phyloP scores from a whole-genome alignment of 805 yeast species.

The Yarrowia sp. region DNA sequence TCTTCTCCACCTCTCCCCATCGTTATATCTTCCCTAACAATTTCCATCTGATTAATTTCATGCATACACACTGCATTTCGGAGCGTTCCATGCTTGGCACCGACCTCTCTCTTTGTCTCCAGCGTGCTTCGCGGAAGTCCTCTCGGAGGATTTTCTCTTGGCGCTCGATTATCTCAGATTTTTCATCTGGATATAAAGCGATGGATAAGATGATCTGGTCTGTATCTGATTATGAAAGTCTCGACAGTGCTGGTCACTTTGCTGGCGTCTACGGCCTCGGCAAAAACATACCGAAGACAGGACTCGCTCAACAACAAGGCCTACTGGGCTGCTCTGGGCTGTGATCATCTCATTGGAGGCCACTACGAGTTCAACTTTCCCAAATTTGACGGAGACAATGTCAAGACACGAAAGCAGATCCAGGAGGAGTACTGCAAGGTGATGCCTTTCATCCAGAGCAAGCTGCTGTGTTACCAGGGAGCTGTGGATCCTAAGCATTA shows the following conservation, averaged over 20 bases:
- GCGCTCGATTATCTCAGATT: neutral
- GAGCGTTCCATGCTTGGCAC: slow-evolving; percentile 21
- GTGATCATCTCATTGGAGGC: slow-evolving; percentile 1
- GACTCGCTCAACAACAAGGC: slow-evolving; percentile 10
- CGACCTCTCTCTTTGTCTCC: neutral
- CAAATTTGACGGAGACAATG: neutral
- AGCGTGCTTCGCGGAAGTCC: neutral
- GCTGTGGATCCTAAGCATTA: neutral
- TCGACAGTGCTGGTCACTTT: neutral
- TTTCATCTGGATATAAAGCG: neutral
- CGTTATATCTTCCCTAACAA: neutral
- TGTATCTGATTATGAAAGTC: neutral
- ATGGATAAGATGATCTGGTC: neutral
- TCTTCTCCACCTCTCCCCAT: too few relatives aligned
- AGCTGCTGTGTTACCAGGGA: slow-evolving; percentile 6
- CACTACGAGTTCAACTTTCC: neutral
- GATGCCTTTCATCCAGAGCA: neutral
- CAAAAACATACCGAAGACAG: slow-evolving; percentile 14
- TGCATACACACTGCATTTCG: neutral
- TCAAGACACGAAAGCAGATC: neutral
- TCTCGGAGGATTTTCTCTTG: neutral
- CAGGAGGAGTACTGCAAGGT: neutral
- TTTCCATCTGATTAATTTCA: neutral
- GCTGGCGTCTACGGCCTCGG: neutral
- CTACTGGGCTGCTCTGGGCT: slow-evolving; percentile 4